These are phyloP conservation scores for Yarrowia sp. DNA, from an alignment of 805 yeast genomes.

Conservation along the genomic window DNA sequence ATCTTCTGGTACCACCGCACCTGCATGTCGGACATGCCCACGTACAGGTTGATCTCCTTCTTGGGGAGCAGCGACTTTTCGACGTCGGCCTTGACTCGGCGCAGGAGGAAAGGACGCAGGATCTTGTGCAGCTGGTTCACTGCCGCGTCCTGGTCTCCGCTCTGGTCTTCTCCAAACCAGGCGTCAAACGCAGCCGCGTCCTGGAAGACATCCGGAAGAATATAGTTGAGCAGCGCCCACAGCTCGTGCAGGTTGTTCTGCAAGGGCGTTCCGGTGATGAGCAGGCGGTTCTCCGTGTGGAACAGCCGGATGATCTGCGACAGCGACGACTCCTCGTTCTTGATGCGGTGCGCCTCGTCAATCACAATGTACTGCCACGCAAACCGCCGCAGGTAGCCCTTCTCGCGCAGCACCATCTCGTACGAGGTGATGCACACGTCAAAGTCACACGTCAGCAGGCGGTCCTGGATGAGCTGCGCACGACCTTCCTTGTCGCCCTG, in stretches of 20 bases:
- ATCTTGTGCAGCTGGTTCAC: conserved; percentile 85
- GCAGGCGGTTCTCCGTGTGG: conserved; percentile 75
- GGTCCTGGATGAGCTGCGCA: conserved; percentile 53
- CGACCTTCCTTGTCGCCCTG: conserved; percentile 88
- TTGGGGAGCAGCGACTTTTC: conserved; percentile 88
- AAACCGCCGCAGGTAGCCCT: conserved; percentile 69
- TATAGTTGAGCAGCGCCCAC: conserved; percentile 90
- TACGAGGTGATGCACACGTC: conserved; percentile 89
- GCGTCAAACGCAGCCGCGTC: conserved; percentile 88
- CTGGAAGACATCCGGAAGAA: conserved; percentile 92
- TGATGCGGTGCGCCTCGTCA: conserved; percentile 96
- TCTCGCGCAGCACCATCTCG: conserved; percentile 90
- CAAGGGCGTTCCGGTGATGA: conserved; percentile 94
- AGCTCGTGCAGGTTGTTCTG: conserved; percentile 93
- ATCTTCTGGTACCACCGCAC: conserved; percentile 83
- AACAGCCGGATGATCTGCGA: conserved; percentile 88
- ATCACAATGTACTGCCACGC: conserved; percentile 93
- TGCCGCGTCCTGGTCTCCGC: conserved; percentile 58
- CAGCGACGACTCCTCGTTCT: conserved; percentile 86
- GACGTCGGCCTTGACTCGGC: conserved; percentile 91
- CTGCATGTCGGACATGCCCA: conserved; percentile 98
- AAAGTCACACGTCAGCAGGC: conserved; percentile 67
- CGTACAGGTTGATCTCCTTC: conserved; percentile 82
- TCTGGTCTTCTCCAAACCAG: conserved; percentile 62
- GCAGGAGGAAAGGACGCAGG: conserved; percentile 77